Evolutionary conservation across 352 stramenopile genomes (phyloP).

Genomic region (Phytopythium boreale): DNA sequence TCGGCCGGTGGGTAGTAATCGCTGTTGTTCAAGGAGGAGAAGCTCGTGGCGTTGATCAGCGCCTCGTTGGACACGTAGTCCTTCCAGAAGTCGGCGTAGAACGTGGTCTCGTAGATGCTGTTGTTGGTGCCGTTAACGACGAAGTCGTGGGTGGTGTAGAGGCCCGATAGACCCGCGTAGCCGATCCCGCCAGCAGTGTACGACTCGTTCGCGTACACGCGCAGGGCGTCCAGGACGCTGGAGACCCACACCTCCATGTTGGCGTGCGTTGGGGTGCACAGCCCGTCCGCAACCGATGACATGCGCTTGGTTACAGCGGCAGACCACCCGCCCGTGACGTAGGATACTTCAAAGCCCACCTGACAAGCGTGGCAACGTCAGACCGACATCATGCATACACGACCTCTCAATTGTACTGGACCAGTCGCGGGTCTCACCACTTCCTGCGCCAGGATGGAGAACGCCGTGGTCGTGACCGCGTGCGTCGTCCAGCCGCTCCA

Average conservation of each 20-base stretch:
- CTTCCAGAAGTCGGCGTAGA: slow-evolving; percentile 39
- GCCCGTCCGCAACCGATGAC: slow-evolving; percentile 13
- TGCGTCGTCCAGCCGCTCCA: slow-evolving; percentile 42
- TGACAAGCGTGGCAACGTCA: neutral
- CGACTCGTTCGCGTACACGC: slow-evolving; percentile 28
- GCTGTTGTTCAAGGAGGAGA: slow-evolving; percentile 11
- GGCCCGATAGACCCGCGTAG: slow-evolving; percentile 26
- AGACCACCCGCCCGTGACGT: slow-evolving; percentile 1
- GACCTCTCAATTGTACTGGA: neutral
- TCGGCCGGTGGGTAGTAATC: slow-evolving; percentile 18
- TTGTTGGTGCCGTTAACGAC: slow-evolving; percentile 14
- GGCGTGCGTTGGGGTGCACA: slow-evolving; percentile 31
- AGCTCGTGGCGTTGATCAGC: slow-evolving; percentile 20
- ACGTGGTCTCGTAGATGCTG: slow-evolving; percentile 10
- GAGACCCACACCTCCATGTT: slow-evolving; percentile 36
- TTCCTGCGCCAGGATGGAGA: slow-evolving; percentile 48
- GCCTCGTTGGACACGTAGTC: slow-evolving; percentile 25
- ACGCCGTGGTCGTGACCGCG: slow-evolving; percentile 26
- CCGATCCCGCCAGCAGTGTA: slow-evolving; percentile 14
- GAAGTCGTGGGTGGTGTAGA: slow-evolving; percentile 44
- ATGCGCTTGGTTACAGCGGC: slow-evolving; percentile 26
- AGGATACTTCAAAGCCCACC: slow-evolving; percentile 17
- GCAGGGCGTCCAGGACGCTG: slow-evolving; percentile 6
- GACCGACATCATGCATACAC: neutral
- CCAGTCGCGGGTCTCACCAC: slow-evolving; percentile 12